A percentile compares a stretch with the other conserved stretches of the same genome.
These are phyloP conservation scores for Aspergillus puulaauensis DNA, from an alignment of 2,329 filamentous ascomycete species.

Conservation along the genomic window DNA sequence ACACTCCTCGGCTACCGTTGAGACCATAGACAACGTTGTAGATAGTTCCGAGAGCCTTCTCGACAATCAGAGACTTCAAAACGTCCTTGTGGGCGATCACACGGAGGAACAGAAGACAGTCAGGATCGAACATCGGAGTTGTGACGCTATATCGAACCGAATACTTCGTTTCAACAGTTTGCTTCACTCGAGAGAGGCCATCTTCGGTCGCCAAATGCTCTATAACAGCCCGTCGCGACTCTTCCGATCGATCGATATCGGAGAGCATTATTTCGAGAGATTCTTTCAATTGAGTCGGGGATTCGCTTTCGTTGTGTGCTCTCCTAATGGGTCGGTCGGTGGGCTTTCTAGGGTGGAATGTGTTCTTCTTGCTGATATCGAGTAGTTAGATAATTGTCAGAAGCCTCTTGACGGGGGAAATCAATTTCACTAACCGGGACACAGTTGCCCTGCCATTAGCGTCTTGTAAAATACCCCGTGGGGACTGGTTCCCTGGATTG, in stretches of 20 bases:
- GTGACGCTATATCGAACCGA: constrained; percentile 10
- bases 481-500: too few relatives aligned
- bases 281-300: too few relatives aligned
- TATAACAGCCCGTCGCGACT: not conserved
- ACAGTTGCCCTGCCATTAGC: too few relatives aligned
- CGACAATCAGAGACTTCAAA: constrained; percentile 5
- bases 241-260: not conserved
- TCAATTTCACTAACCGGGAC: too few relatives aligned
- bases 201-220: constrained; percentile 5
- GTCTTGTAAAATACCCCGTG: too few relatives aligned
- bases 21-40: constrained; percentile 15
- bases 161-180: constrained; percentile 12
- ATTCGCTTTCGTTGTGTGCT: too few relatives aligned
- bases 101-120: constrained; percentile 13
- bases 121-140: constrained; percentile 12
- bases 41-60: constrained; percentile 14
- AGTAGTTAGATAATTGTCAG: too few relatives aligned
- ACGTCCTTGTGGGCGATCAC: constrained; percentile 4
- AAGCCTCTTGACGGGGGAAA: too few relatives aligned
- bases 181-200: constrained; percentile 9
- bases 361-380: too few relatives aligned
- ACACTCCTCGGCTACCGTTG: constrained; percentile 3
- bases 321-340: too few relatives aligned
- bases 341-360: too few relatives aligned
- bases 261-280: too few relatives aligned